phyloP scores from a whole-genome alignment of 225 moss, liverwort and hornwort genomes.

The Sphagnum tenellum region DNA sequence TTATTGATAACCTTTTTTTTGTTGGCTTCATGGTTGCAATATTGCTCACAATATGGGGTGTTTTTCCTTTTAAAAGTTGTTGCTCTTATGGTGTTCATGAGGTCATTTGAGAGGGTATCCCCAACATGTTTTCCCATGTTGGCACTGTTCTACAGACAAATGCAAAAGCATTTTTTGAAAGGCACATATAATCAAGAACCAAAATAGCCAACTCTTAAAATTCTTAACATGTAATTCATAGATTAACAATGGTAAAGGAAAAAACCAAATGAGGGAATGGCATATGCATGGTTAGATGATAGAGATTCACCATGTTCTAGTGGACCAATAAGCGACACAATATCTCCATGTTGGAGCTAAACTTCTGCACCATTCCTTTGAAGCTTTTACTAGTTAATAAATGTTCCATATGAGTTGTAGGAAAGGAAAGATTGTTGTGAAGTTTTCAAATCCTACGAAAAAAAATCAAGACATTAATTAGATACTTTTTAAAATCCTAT shows the following conservation, averaged over 20 bases:
- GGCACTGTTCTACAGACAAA: conserved; percentile 73
- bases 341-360: conserved; percentile 37
- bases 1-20: neutral
- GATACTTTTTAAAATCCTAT: too few species aligned
- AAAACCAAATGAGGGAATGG: too few species aligned
- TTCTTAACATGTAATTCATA: neutral
- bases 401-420: conserved; percentile 39
- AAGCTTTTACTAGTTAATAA: conserved; percentile 27
- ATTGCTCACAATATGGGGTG: conserved; percentile 42
- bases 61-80: conserved; percentile 58
- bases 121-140: conserved; percentile 6
- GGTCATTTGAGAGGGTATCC: conserved; percentile 16
- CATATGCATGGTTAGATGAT: too few species aligned
- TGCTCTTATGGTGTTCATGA: conserved; percentile 28
- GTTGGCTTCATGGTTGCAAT: neutral
- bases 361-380: conserved; percentile 37
- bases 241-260: too few species aligned
- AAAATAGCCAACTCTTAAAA: neutral
- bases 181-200: conserved; percentile 6
- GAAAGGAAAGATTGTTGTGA: neutral
- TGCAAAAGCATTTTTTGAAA: conserved; percentile 62
- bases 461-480: neutral
- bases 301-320: conserved; percentile 42
- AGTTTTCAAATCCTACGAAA: neutral
- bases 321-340: conserved; percentile 26